These are phyloP conservation scores for Aspergillus bertholletiae DNA, from an alignment of 495 filamentous ascomycete species.

Conservation along the genomic window DNA sequence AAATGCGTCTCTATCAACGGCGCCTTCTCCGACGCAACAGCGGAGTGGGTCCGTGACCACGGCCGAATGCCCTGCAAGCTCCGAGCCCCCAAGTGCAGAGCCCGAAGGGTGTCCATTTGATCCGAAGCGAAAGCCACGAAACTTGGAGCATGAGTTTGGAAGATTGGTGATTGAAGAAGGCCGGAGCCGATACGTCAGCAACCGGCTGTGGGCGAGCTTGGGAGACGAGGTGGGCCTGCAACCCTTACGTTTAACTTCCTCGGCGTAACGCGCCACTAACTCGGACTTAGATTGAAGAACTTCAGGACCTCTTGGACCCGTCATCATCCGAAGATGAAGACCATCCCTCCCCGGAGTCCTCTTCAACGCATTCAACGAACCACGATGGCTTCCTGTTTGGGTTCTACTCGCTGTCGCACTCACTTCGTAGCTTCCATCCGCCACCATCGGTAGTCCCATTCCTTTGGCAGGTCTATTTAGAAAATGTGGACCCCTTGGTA, in stretches of 20 bases:
- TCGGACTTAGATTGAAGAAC: conserved; percentile 58
- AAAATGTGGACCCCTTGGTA: conserved; percentile 70
- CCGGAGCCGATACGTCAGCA: conserved; percentile 81
- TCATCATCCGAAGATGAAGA: conserved; percentile 65
- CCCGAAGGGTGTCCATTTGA: conserved; percentile 27
- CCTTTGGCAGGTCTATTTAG: conserved; percentile 65
- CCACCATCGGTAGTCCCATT: conserved; percentile 58
- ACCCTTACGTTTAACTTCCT: not conserved
- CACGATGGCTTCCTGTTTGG: conserved; percentile 71
- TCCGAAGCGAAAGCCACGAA: conserved; percentile 24
- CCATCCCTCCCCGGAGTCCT: conserved; percentile 52
- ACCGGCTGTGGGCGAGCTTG: conserved; percentile 83
- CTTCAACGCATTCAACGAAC: conserved; percentile 40
- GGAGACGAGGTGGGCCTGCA: conserved; percentile 66
- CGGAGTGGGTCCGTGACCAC: conserved; percentile 4
- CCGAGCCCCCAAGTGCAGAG: conserved; percentile 11
- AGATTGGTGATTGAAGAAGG: conserved; percentile 80
- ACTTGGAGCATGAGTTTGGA: conserved; percentile 67
- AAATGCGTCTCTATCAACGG: conserved; percentile 6
- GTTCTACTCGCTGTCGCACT: conserved; percentile 56
- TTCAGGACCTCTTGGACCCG: conserved; percentile 66
- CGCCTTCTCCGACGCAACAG: conserved; percentile 8
- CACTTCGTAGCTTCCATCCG: conserved; percentile 48
- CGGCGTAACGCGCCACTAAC: too few relatives aligned
- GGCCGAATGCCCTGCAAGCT: not conserved